Base-by-base conservation (phyloP, 208 protist genomes). In the Leishmania tarentolae region DNA sequence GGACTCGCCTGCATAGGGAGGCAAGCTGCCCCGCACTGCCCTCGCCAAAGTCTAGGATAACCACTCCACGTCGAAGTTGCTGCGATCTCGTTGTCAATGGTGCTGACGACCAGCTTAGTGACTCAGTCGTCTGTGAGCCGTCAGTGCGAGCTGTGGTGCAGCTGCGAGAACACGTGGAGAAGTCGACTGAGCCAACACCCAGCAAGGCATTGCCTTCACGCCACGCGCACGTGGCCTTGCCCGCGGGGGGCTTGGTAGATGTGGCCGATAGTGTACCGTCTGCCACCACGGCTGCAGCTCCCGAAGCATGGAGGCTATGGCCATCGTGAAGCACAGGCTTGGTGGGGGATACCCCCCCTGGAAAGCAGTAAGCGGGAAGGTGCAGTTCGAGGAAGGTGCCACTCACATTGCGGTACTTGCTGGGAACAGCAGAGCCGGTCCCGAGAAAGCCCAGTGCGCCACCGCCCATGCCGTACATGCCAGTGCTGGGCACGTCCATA, bases 371-470 rank as follows among this genome's bases (percentile, higher is more conserved):
- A 37, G 73, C 35, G 5, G 91, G 87, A 19, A 90, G 72, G 44
- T 81, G 53, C 8, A 98, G 65, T 80, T 96, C 89, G 17, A 96
- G 75, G 66, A 84, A 93, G 57, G 92, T 87, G 40, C 92, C 92
- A 75, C 93, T 96, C 46, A 97, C 95, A 77, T 97, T 98, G 24
- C 95, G 86, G 78, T 98, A 97, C 81, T 98, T 98, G 82, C 93
- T 95, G 17, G 95, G 95, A 3, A 98, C 82, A 28, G 95, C 92
- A 42, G 95, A 97, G 28, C 93, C 95, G 5, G 95, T 98, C 4
- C 95, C 95, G 21, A 97, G 82, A 78, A 98, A 98, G 7, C 90
- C 87, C 24, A 97, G 78, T 1, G 90, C 89, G n/a, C 93, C 93
- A 76, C 83, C 84, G 17, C 83, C 74, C 40, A 21, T 37, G 21